phyloP scores from a whole-genome alignment of 2,329 filamentous ascomycete species.

The Aspergillus sp. region DNA sequence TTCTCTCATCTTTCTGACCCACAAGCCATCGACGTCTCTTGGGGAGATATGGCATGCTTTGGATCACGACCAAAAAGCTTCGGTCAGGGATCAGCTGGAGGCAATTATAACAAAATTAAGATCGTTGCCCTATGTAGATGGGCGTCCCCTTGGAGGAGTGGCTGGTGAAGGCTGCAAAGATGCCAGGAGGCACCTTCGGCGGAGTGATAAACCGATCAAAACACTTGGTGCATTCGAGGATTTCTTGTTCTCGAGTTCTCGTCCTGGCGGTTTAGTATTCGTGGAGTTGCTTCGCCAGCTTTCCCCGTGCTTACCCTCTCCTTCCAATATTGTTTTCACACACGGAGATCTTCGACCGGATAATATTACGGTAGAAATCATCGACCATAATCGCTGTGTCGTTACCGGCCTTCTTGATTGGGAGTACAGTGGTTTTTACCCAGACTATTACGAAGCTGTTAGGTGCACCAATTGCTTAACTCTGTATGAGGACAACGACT shows the following conservation, averaged over 20 bases:
- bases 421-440: conserved; percentile 22
- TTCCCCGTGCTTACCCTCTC: conserved; percentile 1
- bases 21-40: conserved; percentile 7
- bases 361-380: conserved; percentile 16
- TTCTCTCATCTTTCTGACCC: conserved; percentile 16
- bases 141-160: conserved; percentile 14
- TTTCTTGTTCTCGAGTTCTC: conserved; percentile 12
- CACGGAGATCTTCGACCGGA: conserved; percentile 20
- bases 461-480: conserved; percentile 15
- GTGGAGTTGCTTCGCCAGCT: conserved; percentile 11
- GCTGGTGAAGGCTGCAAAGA: conserved; percentile 19
- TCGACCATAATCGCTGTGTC: conserved; percentile 10
- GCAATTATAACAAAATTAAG: conserved; percentile 13
- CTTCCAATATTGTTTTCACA: conserved; percentile 14
- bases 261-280: conserved; percentile 10
- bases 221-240: conserved; percentile 12
- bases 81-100: conserved; percentile 12
- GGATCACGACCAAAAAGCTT: conserved; percentile 10
- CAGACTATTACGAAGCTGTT: conserved; percentile 18
- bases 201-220: conserved; percentile 11
- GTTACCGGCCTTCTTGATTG: conserved; percentile 19
- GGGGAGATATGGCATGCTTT: conserved; percentile 11
- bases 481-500: conserved; percentile 14
- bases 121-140: conserved; percentile 9
- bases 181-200: conserved; percentile 13